A percentile compares a stretch with the other conserved stretches of the same genome.
Evolutionary conservation across 164 flowering plant genomes (phyloP).

Genomic region (Akebia trifoliata): DNA sequence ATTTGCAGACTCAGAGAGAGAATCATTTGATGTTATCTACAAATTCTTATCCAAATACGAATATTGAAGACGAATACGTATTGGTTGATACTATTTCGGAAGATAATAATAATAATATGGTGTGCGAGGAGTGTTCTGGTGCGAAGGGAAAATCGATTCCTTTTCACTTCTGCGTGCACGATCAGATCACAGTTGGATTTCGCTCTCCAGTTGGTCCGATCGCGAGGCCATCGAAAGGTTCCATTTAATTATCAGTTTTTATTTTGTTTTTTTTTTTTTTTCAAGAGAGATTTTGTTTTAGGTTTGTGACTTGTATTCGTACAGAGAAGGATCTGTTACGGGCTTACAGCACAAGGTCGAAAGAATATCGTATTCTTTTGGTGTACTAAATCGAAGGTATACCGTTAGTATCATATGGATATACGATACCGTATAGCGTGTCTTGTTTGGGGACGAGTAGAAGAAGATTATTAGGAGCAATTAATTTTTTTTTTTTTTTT

Average conservation of each 20-base stretch:
- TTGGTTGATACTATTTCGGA: neutral
- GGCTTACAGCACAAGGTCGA: no score
- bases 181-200: constrained; percentile 31
- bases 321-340: neutral
- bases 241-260: neutral
- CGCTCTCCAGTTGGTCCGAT: constrained; percentile 48
- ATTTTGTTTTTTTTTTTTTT: neutral
- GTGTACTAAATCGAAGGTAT: no score
- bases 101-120: neutral
- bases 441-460: no score
- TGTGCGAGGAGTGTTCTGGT: constrained; percentile 34
- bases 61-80: neutral
- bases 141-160: constrained; percentile 21
- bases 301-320: neutral
- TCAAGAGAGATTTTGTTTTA: neutral
- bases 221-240: constrained; percentile 34
- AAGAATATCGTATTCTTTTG: no score
- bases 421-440: no score
- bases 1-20: constrained; percentile 25
- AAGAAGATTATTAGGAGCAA: no score
- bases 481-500: no score
- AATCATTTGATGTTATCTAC: constrained; percentile 27
- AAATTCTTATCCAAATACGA: constrained; percentile 10
- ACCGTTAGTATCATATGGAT: no score
- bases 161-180: constrained; percentile 50